A percentile compares a stretch with the other conserved stretches of the same genome.
These are phyloP conservation scores for Calonectria hawksworthii DNA, from an alignment of 2,329 filamentous ascomycete genomes.

Conservation along the genomic window DNA sequence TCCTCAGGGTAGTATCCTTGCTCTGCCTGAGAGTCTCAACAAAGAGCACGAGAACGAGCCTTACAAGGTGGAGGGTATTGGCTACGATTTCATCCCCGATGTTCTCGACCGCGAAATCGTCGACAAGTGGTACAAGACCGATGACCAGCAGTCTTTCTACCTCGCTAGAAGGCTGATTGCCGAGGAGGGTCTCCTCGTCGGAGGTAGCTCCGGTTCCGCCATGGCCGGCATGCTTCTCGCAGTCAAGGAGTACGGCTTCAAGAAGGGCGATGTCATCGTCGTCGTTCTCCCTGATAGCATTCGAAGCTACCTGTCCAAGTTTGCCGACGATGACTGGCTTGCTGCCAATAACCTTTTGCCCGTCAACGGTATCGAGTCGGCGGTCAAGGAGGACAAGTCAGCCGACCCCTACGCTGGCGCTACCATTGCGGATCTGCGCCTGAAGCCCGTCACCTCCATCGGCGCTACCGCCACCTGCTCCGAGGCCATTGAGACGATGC, in stretches of 20 bases:
- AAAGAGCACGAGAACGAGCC: constrained; percentile 82
- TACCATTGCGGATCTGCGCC: constrained; percentile 84
- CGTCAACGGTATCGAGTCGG: constrained; percentile 64
- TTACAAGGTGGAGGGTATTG: constrained; percentile 99
- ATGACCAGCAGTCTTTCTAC: constrained; percentile 90
- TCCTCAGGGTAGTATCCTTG: constrained; percentile 91
- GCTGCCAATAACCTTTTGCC: constrained; percentile 94
- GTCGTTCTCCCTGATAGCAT: constrained; percentile 96
- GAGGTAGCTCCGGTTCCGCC: constrained; percentile 93
- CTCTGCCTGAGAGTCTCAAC: constrained; percentile 85
- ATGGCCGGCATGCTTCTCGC: constrained; percentile 86
- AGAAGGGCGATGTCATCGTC: constrained; percentile 88
- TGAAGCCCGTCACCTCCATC: constrained; percentile 95
- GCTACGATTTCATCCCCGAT: constrained; percentile 97
- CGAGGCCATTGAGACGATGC: constrained; percentile 97
- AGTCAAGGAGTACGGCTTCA: constrained; percentile 81
- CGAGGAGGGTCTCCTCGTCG: constrained; percentile 94
- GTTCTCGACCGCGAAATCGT: constrained; percentile 86
- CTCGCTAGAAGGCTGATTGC: constrained; percentile 92
- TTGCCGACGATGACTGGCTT: constrained; percentile 98
- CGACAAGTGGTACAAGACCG: constrained; percentile 98
- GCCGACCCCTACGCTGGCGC: constrained; percentile 82
- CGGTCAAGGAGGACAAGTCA: constrained; percentile 57
- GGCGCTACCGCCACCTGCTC: constrained; percentile 78
- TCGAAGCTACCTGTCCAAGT: constrained; percentile 97